Evolutionary conservation across 139 green algal genomes (phyloP).

Genomic region (Volvox reticuliferus): DNA sequence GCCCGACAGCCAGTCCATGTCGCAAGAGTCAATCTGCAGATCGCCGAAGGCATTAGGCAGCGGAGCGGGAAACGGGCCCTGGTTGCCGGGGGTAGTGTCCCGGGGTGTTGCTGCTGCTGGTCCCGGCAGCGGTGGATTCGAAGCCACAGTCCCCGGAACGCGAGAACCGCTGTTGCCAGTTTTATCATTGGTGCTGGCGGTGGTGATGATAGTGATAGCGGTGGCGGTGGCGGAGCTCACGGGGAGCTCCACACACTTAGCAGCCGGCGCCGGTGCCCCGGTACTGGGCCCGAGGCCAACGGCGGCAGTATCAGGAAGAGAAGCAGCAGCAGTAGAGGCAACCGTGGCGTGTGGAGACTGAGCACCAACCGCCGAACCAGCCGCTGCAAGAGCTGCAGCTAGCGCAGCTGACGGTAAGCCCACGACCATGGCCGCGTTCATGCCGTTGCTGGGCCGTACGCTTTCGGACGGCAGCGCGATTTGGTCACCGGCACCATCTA

Average conservation of each 20-base stretch:
- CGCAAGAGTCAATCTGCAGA: background rate
- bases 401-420: too few relatives aligned
- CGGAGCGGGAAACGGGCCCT: background rate
- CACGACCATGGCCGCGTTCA: too few relatives aligned
- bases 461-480: too few relatives aligned
- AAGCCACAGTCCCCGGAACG: too few relatives aligned
- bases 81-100: background rate
- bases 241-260: too few relatives aligned
- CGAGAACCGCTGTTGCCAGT: background rate
- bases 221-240: background rate
- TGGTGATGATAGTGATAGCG: background rate
- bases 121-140: background rate
- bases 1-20: slow-evolving; percentile 6
- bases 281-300: too few relatives aligned
- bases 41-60: background rate
- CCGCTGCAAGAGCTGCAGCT: too few relatives aligned
- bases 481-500: too few relatives aligned
- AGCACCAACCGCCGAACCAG: too few relatives aligned
- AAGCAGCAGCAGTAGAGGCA: background rate
- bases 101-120: background rate
- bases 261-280: too few relatives aligned
- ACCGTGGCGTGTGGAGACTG: too few relatives aligned
- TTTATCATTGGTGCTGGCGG: background rate
- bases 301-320: background rate
- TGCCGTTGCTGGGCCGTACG: too few relatives aligned